Percentiles rank a stretch among this genome's conserved stretches.
Conservation (phyloP, 129 eudicot genomes). For the Centrapalus pauciflorus region DNA sequence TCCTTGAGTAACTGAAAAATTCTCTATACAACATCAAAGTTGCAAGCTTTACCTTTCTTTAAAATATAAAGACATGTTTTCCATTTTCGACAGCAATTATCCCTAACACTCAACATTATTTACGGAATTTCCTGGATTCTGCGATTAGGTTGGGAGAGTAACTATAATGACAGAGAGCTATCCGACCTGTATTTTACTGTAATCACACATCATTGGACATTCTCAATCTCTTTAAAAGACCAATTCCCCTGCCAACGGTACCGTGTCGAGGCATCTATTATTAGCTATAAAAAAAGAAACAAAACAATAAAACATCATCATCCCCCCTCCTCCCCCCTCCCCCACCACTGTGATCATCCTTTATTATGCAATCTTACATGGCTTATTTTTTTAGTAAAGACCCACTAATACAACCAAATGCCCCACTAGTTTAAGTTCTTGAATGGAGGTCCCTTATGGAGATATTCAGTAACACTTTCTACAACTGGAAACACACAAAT, state of each 20-base stretch:
- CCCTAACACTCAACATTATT: slow-evolving; percentile 3
- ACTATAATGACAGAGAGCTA: neutral
- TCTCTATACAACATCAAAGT: slow-evolving; percentile 3
- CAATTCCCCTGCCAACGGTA: slow-evolving; percentile 2
- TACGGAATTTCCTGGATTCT: neutral
- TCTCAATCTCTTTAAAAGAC: slow-evolving; percentile 16
- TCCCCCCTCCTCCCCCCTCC: neutral
- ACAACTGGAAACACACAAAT: slow-evolving; percentile 28
- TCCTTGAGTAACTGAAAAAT: neutral
- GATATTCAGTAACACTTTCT: slow-evolving; percentile 16
- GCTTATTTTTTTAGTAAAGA: neutral
- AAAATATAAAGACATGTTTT: slow-evolving; percentile 12
- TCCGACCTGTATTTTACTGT: neutral
- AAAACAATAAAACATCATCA: neutral
- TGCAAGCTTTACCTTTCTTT: slow-evolving; percentile 24
- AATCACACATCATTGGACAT: slow-evolving; percentile 6
- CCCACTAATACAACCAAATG: neutral
- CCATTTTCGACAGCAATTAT: neutral
- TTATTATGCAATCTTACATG: neutral
- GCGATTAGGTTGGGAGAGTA: neutral
- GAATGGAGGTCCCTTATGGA: slow-evolving; percentile 2
- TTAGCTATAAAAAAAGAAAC: neutral
- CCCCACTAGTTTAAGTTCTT: neutral
- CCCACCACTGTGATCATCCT: neutral
- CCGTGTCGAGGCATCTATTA: slow-evolving; percentile 7